These are phyloP conservation scores for Starmerella floris DNA, from an alignment of 805 yeast genomes.

Conservation along the genomic window DNA sequence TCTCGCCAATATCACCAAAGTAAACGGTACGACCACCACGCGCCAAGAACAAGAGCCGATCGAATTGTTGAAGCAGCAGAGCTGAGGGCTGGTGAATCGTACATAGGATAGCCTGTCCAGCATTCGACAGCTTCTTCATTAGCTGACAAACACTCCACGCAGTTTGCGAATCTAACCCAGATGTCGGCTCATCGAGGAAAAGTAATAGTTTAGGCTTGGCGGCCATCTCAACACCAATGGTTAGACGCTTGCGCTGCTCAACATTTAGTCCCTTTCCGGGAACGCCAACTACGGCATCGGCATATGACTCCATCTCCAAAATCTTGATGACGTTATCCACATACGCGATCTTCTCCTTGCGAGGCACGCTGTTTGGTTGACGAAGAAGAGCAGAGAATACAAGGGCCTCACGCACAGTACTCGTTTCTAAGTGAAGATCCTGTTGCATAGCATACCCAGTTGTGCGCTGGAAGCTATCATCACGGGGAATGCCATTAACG, in stretches of 20 bases:
- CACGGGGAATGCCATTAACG: slow-evolving; percentile 55
- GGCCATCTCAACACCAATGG: slow-evolving; percentile 60
- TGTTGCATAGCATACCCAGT: slow-evolving; percentile 77
- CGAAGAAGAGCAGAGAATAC: slow-evolving; percentile 59
- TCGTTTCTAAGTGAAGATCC: slow-evolving; percentile 55
- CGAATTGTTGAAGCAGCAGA: slow-evolving; percentile 51
- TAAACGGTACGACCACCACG: slow-evolving; percentile 71
- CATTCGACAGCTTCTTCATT: slow-evolving; percentile 51
- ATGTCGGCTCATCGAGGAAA: slow-evolving; percentile 59
- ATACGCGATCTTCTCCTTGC: slow-evolving; percentile 47
- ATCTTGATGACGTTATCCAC: slow-evolving; percentile 56
- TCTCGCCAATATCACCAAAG: slow-evolving; percentile 66
- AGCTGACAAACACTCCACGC: slow-evolving; percentile 60
- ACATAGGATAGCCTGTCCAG: slow-evolving; percentile 64
- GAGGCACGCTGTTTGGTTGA: slow-evolving; percentile 47
- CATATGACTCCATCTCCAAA: slow-evolving; percentile 54
- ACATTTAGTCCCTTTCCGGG: slow-evolving; percentile 61
- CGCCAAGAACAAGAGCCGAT: slow-evolving; percentile 50
- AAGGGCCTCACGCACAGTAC: slow-evolving; percentile 65
- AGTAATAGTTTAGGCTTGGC: slow-evolving; percentile 53
- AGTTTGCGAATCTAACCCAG: slow-evolving; percentile 51
- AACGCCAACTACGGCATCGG: slow-evolving; percentile 70
- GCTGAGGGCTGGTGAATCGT: slow-evolving; percentile 74
- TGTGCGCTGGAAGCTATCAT: slow-evolving; percentile 55
- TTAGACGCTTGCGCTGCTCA: slow-evolving; percentile 53